Conservation (phyloP, 2,329 filamentous ascomycete species). For the Arthrobotrys conoides region DNA sequence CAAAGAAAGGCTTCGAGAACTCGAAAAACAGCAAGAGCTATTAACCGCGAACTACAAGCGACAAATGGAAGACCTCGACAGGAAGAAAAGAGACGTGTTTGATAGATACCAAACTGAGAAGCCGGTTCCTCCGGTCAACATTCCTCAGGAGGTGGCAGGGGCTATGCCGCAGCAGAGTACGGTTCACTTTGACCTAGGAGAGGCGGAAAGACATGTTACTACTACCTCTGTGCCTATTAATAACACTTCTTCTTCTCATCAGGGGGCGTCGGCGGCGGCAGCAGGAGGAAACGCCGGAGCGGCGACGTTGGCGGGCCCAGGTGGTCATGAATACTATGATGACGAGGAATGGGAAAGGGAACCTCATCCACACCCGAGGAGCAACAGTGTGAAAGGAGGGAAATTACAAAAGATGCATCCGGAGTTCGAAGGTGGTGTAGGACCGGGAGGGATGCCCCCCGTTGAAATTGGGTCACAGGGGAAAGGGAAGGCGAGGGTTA, state of each 20-base stretch:
- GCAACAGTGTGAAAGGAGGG: slow-evolving; percentile 26
- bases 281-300: slow-evolving; percentile 10
- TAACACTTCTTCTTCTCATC: slow-evolving; percentile 12
- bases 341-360: slow-evolving; percentile 51
- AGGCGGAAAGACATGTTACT: slow-evolving; percentile 53
- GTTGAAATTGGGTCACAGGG: slow-evolving; percentile 15
- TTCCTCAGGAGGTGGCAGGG: slow-evolving; percentile 37
- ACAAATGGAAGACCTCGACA: slow-evolving; percentile 56
- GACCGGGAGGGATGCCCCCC: not conserved
- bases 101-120: slow-evolving; percentile 52
- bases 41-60: slow-evolving; percentile 50
- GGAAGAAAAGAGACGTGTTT: slow-evolving; percentile 51
- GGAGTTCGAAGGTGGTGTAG: slow-evolving; percentile 28
- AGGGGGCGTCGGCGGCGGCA: not conserved
- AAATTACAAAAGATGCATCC: slow-evolving; percentile 55
- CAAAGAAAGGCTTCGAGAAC: slow-evolving; percentile 52
- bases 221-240: slow-evolving; percentile 19
- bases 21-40: slow-evolving; percentile 54
- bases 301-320: slow-evolving; percentile 6
- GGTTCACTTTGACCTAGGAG: slow-evolving; percentile 55
- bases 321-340: slow-evolving; percentile 45
- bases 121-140: slow-evolving; percentile 41
- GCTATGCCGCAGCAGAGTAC: slow-evolving; percentile 51
- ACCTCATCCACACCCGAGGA: slow-evolving; percentile 10
- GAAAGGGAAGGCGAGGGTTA: slow-evolving; percentile 42